Evolutionary conservation across 208 protist species (phyloP).

Genomic region (Trypanosoma conorhini): DNA sequence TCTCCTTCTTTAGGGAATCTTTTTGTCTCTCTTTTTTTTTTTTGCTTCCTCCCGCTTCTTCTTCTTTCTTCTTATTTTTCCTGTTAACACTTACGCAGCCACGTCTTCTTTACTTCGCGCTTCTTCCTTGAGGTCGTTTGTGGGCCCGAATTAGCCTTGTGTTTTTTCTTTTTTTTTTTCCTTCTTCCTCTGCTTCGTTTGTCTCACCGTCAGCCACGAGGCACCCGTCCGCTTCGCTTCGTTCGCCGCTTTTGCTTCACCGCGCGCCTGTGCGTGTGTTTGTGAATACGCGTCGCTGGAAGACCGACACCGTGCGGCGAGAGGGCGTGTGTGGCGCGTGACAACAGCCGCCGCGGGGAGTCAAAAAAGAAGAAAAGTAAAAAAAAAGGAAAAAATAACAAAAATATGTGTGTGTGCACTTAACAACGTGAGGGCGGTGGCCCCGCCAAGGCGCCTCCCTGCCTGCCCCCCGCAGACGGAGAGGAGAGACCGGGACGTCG

Average conservation of each 20-base stretch:
- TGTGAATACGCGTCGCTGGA: neutral
- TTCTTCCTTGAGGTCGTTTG: neutral
- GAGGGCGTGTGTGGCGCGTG: neutral
- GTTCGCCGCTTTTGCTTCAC: neutral
- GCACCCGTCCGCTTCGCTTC: neutral
- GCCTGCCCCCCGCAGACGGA: neutral
- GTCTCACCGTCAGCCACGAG: neutral
- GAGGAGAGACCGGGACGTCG: neutral
- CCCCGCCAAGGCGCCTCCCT: neutral
- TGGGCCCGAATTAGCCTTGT: neutral
- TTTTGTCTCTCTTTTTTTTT: neutral
- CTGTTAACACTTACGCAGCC: neutral
- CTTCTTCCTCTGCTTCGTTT: constrained; percentile 1
- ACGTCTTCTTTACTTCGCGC: neutral
- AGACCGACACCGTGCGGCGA: neutral
- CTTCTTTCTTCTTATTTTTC: constrained; percentile 17
- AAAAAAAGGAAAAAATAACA: neutral
- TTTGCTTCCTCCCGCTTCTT: neutral
- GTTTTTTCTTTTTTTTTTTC: constrained; percentile 19
- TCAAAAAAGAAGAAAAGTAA: neutral
- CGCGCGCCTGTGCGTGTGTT: neutral
- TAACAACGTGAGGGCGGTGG: neutral
- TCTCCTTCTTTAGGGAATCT: neutral
- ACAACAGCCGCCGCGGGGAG: neutral
- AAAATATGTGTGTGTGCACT: constrained; percentile 16